Evolutionary conservation across 331 rosid species (phyloP), one percentile per base, ranked within the genome.

Genomic region (Quercus tomentella): DNA sequence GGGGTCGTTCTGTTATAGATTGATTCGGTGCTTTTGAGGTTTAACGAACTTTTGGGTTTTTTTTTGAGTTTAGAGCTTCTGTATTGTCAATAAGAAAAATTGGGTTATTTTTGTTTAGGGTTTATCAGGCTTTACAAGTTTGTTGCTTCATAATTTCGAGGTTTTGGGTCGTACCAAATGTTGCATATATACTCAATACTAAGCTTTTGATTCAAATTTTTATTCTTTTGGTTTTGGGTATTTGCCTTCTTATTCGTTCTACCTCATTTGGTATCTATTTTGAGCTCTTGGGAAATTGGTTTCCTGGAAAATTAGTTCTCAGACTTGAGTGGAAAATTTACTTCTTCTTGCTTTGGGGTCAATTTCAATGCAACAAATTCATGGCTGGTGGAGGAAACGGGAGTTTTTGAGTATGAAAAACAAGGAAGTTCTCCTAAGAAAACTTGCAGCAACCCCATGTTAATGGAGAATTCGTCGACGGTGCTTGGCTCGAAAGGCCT

Each of bases 401-500:
- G 78, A 49, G 31, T 37, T 20, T 62, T 81, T 80, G 30, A 54
- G 30, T 77, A 35, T 73, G 70, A 7, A 54, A 66, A 61, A 45
- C 23, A 43, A 16, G 72, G 51, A 73, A 81, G 70, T 37, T 70
- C 30, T 57, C 22, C 76, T 61, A 70, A 12, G 37, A 76, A 82
- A 58, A 21, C 30, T 79, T 79, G 8, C 76, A 37, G 4, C 31
- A 45, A 23, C 79, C 57, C 76, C 45, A 72, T 73, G 73, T 73
- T 60, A 11, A 91, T 91, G 91, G 98, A 91, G 87, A 82, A 70
- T 80, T 80, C 81, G 8, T 67, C 79, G 16, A 84, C 82, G 8
- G 70, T 78, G 23, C 88, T 95, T 16, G 98, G 97, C 37, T 56
- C 91, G 21, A 85, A 86, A 85, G 90, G 92, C 60, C 83, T 90